Conservation (phyloP, 106 monocot genomes). For the Posidonia australis region DNA sequence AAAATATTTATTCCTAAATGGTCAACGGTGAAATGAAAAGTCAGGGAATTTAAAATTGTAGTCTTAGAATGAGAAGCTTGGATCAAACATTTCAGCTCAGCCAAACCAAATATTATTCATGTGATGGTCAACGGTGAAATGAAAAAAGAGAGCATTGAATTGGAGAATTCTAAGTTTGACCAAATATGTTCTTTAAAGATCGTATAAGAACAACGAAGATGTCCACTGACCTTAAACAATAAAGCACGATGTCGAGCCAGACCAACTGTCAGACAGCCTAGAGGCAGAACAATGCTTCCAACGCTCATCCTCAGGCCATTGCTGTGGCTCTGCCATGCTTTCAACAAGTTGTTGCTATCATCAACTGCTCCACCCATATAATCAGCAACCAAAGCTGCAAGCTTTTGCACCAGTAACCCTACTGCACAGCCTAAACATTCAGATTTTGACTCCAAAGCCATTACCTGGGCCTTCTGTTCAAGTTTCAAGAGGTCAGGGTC, state of each 20-base stretch:
- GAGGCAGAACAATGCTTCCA: slow-evolving; percentile 37
- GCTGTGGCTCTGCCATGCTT: slow-evolving; percentile 27
- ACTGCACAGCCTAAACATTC: slow-evolving; percentile 17
- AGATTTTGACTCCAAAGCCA: slow-evolving; percentile 25
- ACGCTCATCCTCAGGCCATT: slow-evolving; percentile 26
- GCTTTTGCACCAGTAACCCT: slow-evolving; percentile 28
- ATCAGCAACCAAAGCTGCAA: slow-evolving; percentile 46
- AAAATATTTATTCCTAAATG: too few species aligned
- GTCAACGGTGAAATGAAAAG: too few species aligned
- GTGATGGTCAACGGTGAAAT: too few species aligned
- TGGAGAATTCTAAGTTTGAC: too few species aligned
- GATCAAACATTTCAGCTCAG: too few species aligned
- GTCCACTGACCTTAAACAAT: slow-evolving; percentile 51
- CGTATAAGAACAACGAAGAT: too few species aligned
- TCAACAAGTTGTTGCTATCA: slow-evolving; percentile 35
- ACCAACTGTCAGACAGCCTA: slow-evolving; percentile 55
- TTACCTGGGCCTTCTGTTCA: slow-evolving; percentile 37
- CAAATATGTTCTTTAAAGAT: too few species aligned
- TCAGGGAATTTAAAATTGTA: too few species aligned
- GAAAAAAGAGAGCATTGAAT: too few species aligned
- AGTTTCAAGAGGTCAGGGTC: slow-evolving; percentile 55
- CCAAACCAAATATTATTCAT: too few species aligned
- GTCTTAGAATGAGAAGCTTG: too few species aligned
- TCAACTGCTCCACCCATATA: slow-evolving; percentile 55
- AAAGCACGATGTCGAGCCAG: slow-evolving; percentile 69